phyloP scores from a whole-genome alignment of 148 eudicot genomes.

The Vaccinium vitisidaea region DNA sequence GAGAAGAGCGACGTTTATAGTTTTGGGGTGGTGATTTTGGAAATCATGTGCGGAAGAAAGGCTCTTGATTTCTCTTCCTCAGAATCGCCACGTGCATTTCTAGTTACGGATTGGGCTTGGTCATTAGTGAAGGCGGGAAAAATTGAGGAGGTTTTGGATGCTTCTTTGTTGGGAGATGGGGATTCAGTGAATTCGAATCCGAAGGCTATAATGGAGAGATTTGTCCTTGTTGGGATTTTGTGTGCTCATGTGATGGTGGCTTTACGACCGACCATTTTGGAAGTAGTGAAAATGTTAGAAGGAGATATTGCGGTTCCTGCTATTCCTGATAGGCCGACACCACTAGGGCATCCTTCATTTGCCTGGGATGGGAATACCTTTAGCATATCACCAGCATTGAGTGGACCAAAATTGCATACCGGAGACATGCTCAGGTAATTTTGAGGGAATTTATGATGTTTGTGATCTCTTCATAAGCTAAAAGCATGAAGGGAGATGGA shows the following conservation, averaged over 20 bases:
- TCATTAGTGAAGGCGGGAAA: slow-evolving; percentile 59
- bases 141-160: slow-evolving; percentile 53
- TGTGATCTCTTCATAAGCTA: slow-evolving; percentile 11
- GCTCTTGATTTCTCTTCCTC: slow-evolving; percentile 71
- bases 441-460: background rate
- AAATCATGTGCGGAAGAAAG: slow-evolving; percentile 82
- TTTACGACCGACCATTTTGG: slow-evolving; percentile 71
- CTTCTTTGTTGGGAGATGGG: slow-evolving; percentile 37
- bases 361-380: slow-evolving; percentile 36
- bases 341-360: slow-evolving; percentile 58
- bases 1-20: slow-evolving; percentile 83
- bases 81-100: slow-evolving; percentile 50
- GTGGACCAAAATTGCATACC: slow-evolving; percentile 39
- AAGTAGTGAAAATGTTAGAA: slow-evolving; percentile 82
- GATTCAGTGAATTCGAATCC: slow-evolving; percentile 37
- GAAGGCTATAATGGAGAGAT: slow-evolving; percentile 72
- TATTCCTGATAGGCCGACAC: slow-evolving; percentile 66
- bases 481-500: background rate
- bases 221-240: slow-evolving; percentile 69
- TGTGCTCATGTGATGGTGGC: slow-evolving; percentile 97
- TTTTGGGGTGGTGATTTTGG: slow-evolving; percentile 77
- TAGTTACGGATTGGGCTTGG: slow-evolving; percentile 89
- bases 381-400: slow-evolving; percentile 50
- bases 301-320: slow-evolving; percentile 81
- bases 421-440: slow-evolving; percentile 50